Evolutionary conservation across 768 basidiomycete species (phyloP).

Genomic region (Tulasnella calospora): DNA sequence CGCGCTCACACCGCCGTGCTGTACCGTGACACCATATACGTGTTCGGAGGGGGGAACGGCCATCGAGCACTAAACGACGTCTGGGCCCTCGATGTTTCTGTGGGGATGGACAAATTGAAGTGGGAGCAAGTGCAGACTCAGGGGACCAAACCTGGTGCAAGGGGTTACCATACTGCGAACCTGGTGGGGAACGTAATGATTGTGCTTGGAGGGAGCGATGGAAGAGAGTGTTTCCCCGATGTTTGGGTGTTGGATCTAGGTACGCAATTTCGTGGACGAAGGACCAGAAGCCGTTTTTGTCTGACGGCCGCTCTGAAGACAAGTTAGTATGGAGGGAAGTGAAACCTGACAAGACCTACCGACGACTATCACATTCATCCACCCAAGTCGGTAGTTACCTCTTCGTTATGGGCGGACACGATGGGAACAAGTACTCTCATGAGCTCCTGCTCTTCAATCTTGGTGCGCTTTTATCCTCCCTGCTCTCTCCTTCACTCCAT

Average conservation of each 20-base stretch:
- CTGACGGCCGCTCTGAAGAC: conserved; percentile 28
- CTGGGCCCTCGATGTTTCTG: conserved; percentile 73
- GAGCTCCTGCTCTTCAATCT: conserved; percentile 84
- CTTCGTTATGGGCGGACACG: conserved; percentile 85
- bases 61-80: conserved; percentile 84
- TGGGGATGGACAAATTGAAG: conserved; percentile 40
- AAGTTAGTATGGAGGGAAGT: conserved; percentile 37
- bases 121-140: conserved; percentile 59
- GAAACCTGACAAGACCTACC: conserved; percentile 42
- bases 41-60: conserved; percentile 93
- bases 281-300: background rate
- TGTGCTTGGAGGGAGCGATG: conserved; percentile 87
- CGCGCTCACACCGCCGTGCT: conserved; percentile 37
- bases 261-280: conserved; percentile 40
- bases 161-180: conserved; percentile 91
- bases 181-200: conserved; percentile 82
- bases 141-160: conserved; percentile 33
- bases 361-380: conserved; percentile 76
- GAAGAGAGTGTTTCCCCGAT: conserved; percentile 77
- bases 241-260: conserved; percentile 83
- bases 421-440: conserved; percentile 61
- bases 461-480: conserved; percentile 44
- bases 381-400: conserved; percentile 91
- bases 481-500: background rate
- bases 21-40: conserved; percentile 65